Conservation (phyloP, 352 stramenopile genomes). For the Globisporangium cylindrosporum region DNA sequence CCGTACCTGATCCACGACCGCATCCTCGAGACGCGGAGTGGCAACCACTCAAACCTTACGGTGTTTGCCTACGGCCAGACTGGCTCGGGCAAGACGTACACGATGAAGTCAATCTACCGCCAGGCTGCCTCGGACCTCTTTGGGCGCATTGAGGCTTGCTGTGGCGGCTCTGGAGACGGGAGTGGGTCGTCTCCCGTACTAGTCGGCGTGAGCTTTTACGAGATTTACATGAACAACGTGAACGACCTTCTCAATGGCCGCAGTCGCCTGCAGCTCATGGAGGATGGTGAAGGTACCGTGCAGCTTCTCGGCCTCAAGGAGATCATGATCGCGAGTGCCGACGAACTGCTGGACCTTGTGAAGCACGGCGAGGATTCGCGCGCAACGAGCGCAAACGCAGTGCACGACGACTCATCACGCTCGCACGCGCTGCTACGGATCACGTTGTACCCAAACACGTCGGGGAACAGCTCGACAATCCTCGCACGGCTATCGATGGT, state of each 20-base stretch:
- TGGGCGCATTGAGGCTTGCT: slow-evolving; percentile 26
- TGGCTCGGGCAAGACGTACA: slow-evolving; percentile 92
- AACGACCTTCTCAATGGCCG: slow-evolving; percentile 92
- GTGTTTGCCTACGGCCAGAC: slow-evolving; percentile 93
- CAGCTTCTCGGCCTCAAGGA: slow-evolving; percentile 92
- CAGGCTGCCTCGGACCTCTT: slow-evolving; percentile 65
- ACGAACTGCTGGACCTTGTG: slow-evolving; percentile 90
- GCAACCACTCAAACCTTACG: slow-evolving; percentile 11
- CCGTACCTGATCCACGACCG: slow-evolving; percentile 36
- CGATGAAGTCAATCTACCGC: slow-evolving; percentile 86
- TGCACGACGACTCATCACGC: slow-evolving; percentile 73
- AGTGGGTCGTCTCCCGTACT: slow-evolving; percentile 29
- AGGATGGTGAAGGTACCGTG: slow-evolving; percentile 91
- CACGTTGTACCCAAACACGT: slow-evolving; percentile 26
- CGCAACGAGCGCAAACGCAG: slow-evolving; percentile 90
- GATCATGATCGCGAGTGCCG: slow-evolving; percentile 62
- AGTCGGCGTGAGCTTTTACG: slow-evolving; percentile 92
- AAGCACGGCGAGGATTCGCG: slow-evolving; percentile 71
- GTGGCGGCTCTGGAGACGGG: neutral
- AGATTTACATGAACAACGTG: slow-evolving; percentile 96
- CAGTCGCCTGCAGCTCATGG: slow-evolving; percentile 88
- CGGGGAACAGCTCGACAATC: slow-evolving; percentile 8
- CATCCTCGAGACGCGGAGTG: slow-evolving; percentile 12
- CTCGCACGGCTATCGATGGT: slow-evolving; percentile 75
- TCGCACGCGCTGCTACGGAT: slow-evolving; percentile 90